Percentiles rank a stretch among this genome's conserved stretches.
These are phyloP conservation scores for Nasturtium officinale DNA, from an alignment of 345 rosid species.

Conservation along the genomic window DNA sequence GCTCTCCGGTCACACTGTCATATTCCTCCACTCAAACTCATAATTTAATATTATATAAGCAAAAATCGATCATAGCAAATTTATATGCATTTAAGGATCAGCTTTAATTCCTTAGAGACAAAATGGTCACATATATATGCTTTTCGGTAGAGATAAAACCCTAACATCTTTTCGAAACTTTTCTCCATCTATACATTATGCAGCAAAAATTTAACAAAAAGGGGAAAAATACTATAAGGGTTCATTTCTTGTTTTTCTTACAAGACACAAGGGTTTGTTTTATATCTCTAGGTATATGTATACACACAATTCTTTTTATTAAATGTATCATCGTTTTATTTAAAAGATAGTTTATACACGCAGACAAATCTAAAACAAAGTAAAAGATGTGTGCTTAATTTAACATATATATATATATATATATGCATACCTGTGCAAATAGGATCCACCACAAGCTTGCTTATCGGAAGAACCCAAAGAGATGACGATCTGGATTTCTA, in stretches of 20 bases:
- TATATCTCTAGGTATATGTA: neutral
- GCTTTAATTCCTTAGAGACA: neutral
- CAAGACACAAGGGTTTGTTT: neutral
- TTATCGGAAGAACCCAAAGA: neutral
- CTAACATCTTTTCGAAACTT: conserved; percentile 2
- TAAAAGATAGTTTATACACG: neutral
- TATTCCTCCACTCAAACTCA: neutral
- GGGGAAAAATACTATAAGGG: neutral
- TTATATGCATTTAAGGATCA: conserved; percentile 7
- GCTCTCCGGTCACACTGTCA: conserved; percentile 11
- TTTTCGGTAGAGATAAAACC: conserved; percentile 18
- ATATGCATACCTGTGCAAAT: conserved; percentile 21
- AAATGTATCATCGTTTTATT: neutral
- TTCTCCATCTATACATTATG: neutral
- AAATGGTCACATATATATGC: conserved; percentile 1
- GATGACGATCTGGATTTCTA: neutral
- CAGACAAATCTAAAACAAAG: neutral
- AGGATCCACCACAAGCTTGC: neutral
- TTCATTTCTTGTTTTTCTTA: neutral
- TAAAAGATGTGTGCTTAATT: neutral
- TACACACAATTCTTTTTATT: no score
- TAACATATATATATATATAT: neutral
- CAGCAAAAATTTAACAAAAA: neutral
- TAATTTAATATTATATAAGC: neutral
- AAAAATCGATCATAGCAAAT: neutral